phyloP scores from a whole-genome alignment of 139 green algal species.

The Picochlorum costavermella region DNA sequence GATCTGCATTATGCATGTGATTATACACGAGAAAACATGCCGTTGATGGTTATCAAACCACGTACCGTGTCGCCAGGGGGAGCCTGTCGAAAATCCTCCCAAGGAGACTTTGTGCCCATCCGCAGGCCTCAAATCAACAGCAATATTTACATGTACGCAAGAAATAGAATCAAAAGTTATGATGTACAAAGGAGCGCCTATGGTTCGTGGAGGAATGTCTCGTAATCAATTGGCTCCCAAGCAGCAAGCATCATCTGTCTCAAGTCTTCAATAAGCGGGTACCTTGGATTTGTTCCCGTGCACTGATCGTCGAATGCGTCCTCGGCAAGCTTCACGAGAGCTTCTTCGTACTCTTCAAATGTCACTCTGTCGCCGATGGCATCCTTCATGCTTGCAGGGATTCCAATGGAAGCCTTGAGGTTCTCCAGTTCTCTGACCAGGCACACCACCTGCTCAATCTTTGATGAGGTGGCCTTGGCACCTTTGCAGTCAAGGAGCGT shows the following conservation, averaged over 20 bases:
- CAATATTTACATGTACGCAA: too few species aligned
- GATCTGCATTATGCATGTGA: too few species aligned
- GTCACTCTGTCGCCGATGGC: constrained; percentile 21
- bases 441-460: constrained; percentile 37
- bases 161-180: too few species aligned
- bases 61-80: too few species aligned
- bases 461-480: constrained; percentile 34
- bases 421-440: constrained; percentile 57
- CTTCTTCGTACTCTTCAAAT: constrained; percentile 30
- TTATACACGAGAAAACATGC: too few species aligned
- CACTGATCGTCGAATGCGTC: constrained; percentile 65
- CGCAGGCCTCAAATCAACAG: too few species aligned
- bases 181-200: too few species aligned
- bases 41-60: too few species aligned
- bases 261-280: constrained; percentile 54
- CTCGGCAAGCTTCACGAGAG: constrained; percentile 34
- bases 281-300: constrained; percentile 63
- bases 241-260: constrained; percentile 31
- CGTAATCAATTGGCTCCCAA: not conserved
- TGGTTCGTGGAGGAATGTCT: too few species aligned
- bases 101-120: too few species aligned
- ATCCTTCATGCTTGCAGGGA: constrained; percentile 49
- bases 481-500: constrained; percentile 44
- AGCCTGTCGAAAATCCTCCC: too few species aligned
- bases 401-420: constrained; percentile 43